A percentile compares a stretch with the other conserved stretches of the same genome.
Conservation (phyloP, 306 rosid species). For the Malus asiatica region DNA sequence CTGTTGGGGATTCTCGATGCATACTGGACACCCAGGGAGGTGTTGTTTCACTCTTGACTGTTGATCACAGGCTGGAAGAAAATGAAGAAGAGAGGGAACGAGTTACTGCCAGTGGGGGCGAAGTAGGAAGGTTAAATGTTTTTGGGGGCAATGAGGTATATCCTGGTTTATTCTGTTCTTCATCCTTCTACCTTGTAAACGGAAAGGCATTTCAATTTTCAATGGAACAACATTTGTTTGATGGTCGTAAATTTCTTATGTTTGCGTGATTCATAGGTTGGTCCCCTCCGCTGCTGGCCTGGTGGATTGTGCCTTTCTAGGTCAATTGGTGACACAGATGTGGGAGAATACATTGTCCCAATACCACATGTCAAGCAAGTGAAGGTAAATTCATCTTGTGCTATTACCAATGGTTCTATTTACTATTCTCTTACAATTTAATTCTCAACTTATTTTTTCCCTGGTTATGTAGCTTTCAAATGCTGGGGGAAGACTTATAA, state of each 20-base stretch:
- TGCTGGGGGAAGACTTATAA: slow-evolving; percentile 93
- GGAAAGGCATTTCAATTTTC: background rate
- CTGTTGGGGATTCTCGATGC: slow-evolving; percentile 98
- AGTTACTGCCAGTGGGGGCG: slow-evolving; percentile 99
- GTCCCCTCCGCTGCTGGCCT: slow-evolving; percentile 99
- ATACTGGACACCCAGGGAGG: slow-evolving; percentile 94
- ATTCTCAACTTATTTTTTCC: slow-evolving; percentile 9
- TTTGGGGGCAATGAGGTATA: slow-evolving; percentile 88
- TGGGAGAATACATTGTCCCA: slow-evolving; percentile 96
- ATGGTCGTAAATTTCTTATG: background rate
- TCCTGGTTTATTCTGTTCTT: slow-evolving; percentile 13
- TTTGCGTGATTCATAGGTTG: slow-evolving; percentile 47
- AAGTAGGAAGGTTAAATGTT: slow-evolving; percentile 95
- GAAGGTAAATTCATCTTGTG: slow-evolving; percentile 46
- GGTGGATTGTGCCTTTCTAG: slow-evolving; percentile 98
- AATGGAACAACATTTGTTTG: background rate
- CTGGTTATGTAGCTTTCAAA: slow-evolving; percentile 60
- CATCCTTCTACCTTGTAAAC: slow-evolving; percentile 5
- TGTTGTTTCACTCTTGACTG: slow-evolving; percentile 86
- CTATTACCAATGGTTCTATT: slow-evolving; percentile 4
- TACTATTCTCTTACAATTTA: slow-evolving; percentile 1
- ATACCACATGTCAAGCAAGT: slow-evolving; percentile 99
- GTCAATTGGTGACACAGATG: slow-evolving; percentile 96
- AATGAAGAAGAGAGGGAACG: slow-evolving; percentile 95
- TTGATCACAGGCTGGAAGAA: slow-evolving; percentile 95